Evolutionary conservation across 345 rosid genomes (phyloP).

Genomic region (Diplotaxis tenuifolia): DNA sequence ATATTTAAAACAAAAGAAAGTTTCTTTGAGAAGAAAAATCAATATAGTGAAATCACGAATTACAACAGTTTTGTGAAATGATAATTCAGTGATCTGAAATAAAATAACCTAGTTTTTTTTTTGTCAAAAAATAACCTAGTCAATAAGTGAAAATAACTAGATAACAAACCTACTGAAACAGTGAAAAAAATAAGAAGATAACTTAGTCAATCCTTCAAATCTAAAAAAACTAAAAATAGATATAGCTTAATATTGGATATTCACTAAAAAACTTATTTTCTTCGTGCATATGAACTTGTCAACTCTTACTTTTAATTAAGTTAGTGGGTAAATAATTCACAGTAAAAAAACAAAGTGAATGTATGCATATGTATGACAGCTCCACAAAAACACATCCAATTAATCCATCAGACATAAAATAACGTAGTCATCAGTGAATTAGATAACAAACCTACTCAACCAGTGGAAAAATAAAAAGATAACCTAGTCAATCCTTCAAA

Average conservation of each 20-base stretch:
- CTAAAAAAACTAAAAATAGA: background rate
- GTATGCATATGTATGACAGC: background rate
- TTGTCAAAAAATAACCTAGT: background rate
- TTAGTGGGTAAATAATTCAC: too few relatives aligned
- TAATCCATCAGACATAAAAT: background rate
- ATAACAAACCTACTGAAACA: conserved; percentile 3
- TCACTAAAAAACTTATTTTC: too few relatives aligned
- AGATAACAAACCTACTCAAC: conserved; percentile 4
- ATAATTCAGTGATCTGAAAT: background rate
- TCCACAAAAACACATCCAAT: too few relatives aligned
- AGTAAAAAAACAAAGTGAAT: too few relatives aligned
- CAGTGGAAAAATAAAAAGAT: background rate
- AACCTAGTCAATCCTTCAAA: background rate
- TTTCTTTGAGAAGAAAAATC: background rate
- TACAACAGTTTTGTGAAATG: background rate
- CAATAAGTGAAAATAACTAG: background rate
- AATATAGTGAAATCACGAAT: background rate
- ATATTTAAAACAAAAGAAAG: background rate
- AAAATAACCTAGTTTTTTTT: too few relatives aligned
- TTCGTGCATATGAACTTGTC: background rate
- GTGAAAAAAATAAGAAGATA: background rate
- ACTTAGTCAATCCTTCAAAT: background rate
- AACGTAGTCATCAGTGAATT: too few relatives aligned
- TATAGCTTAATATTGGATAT: background rate
- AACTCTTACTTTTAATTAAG: too few relatives aligned